These are phyloP conservation scores for Yamadazyma ubonensis DNA, from an alignment of 805 yeast species.

Conservation along the genomic window DNA sequence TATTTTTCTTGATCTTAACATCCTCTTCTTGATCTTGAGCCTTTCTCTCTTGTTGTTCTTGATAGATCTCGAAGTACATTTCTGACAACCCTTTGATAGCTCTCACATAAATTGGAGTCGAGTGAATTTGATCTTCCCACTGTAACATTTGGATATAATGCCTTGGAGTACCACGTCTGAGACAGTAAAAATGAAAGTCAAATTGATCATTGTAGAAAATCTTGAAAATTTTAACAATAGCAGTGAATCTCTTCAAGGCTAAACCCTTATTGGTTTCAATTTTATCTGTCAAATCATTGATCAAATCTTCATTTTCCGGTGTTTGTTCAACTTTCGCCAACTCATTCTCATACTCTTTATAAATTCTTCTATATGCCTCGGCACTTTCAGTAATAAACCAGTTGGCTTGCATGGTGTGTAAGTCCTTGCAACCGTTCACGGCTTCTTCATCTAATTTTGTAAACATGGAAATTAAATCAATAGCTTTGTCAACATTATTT, in stretches of 20 bases:
- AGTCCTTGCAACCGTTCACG: constrained; percentile 80
- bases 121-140: constrained; percentile 79
- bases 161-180: constrained; percentile 87
- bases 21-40: constrained; percentile 12
- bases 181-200: constrained; percentile 91
- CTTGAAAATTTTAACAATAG: constrained; percentile 64
- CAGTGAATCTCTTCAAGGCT: constrained; percentile 73
- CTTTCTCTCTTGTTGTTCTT: constrained; percentile 18
- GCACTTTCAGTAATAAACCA: constrained; percentile 89
- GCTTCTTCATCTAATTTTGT: constrained; percentile 76
- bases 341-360: constrained; percentile 26
- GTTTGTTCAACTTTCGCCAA: constrained; percentile 26
- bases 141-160: constrained; percentile 71
- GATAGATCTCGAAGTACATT: constrained; percentile 48
- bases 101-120: constrained; percentile 70
- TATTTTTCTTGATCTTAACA: constrained; percentile 23
- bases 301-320: constrained; percentile 10
- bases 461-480: constrained; percentile 71
- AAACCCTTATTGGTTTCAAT: constrained; percentile 57
- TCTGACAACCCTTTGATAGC: constrained; percentile 64
- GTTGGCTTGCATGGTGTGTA: constrained; percentile 85
- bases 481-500: constrained; percentile 69
- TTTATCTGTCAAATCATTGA: constrained; percentile 39
- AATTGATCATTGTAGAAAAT: constrained; percentile 80
- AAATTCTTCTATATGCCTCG: constrained; percentile 70